Conservation (phyloP, 768 basidiomycete genomes). For the Russula foetens region DNA sequence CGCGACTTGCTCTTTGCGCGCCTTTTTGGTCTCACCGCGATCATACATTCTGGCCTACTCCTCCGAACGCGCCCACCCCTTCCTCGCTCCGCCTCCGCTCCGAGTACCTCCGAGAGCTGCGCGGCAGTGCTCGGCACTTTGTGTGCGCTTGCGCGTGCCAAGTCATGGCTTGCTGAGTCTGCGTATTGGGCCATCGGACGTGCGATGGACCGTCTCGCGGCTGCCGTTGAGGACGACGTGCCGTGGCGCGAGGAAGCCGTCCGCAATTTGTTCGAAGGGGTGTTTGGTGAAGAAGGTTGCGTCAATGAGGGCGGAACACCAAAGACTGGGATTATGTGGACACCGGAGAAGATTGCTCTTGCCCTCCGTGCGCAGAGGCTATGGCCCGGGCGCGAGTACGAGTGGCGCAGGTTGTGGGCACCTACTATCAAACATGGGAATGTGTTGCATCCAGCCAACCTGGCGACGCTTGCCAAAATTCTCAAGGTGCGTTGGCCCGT, state of each 20-base stretch:
- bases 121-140: slow-evolving; percentile 51
- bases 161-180: slow-evolving; percentile 87
- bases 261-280: slow-evolving; percentile 36
- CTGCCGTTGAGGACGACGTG: slow-evolving; percentile 40
- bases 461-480: slow-evolving; percentile 63
- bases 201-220: slow-evolving; percentile 47
- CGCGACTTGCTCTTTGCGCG: slow-evolving; percentile 89
- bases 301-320: neutral
- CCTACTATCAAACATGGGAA: slow-evolving; percentile 74
- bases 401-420: slow-evolving; percentile 53
- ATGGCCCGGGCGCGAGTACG: slow-evolving; percentile 44
- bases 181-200: slow-evolving; percentile 77
- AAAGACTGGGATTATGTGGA: slow-evolving; percentile 48
- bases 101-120: slow-evolving; percentile 54
- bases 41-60: slow-evolving; percentile 80
- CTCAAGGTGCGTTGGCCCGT: slow-evolving; percentile 53
- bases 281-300: slow-evolving; percentile 40
- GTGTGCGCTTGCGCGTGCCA: slow-evolving; percentile 65
- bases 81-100: slow-evolving; percentile 44
- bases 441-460: slow-evolving; percentile 62
- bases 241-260: slow-evolving; percentile 67
- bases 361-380: slow-evolving; percentile 59
- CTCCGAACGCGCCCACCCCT: slow-evolving; percentile 51
- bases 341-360: slow-evolving; percentile 82
- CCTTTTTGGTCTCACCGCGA: slow-evolving; percentile 79